Percentiles rank a stretch among this genome's conserved stretches.
Evolutionary conservation across 2,329 filamentous ascomycete genomes (phyloP).

Genomic region (Zasmidium angulare): DNA sequence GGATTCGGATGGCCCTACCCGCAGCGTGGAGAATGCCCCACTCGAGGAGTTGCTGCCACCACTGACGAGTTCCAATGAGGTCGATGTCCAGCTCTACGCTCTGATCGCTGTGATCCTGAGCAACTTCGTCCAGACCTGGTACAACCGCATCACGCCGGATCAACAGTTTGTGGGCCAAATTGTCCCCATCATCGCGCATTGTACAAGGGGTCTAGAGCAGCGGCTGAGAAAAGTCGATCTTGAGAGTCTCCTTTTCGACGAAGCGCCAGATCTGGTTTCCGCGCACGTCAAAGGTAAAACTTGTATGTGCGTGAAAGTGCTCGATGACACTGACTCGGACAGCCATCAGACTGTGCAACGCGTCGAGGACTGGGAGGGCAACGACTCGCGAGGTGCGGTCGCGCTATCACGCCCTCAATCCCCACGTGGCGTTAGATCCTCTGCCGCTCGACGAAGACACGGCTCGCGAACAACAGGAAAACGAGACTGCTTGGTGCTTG

Average conservation of each 20-base stretch:
- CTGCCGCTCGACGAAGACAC: slow-evolving; percentile 55
- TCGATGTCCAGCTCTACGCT: slow-evolving; percentile 91
- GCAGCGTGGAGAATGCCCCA: slow-evolving; percentile 49
- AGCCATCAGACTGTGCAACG: slow-evolving; percentile 25
- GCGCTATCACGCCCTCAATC: slow-evolving; percentile 76
- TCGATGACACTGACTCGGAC: slow-evolving; percentile 18
- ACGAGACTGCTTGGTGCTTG: slow-evolving; percentile 82
- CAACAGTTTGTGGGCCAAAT: slow-evolving; percentile 84
- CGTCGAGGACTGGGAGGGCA: slow-evolving; percentile 4
- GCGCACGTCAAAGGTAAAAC: slow-evolving; percentile 72
- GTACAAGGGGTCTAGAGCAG: slow-evolving; percentile 83
- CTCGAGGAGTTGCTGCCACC: slow-evolving; percentile 84
- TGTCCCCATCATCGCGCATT: slow-evolving; percentile 87
- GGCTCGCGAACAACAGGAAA: slow-evolving; percentile 63
- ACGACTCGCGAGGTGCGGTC: slow-evolving; percentile 12
- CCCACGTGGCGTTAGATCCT: slow-evolving; percentile 77
- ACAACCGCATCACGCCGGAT: slow-evolving; percentile 86
- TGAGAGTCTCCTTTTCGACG: slow-evolving; percentile 79
- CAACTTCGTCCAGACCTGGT: slow-evolving; percentile 92
- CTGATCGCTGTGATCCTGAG: slow-evolving; percentile 85
- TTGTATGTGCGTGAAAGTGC: background rate
- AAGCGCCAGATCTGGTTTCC: slow-evolving; percentile 79
- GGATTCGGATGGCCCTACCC: slow-evolving; percentile 4
- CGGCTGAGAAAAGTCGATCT: slow-evolving; percentile 79
- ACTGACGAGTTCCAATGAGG: slow-evolving; percentile 88